These are phyloP conservation scores for Arabidopsis lyrata DNA, from an alignment of 441 rosid genomes.

Conservation along the genomic window DNA sequence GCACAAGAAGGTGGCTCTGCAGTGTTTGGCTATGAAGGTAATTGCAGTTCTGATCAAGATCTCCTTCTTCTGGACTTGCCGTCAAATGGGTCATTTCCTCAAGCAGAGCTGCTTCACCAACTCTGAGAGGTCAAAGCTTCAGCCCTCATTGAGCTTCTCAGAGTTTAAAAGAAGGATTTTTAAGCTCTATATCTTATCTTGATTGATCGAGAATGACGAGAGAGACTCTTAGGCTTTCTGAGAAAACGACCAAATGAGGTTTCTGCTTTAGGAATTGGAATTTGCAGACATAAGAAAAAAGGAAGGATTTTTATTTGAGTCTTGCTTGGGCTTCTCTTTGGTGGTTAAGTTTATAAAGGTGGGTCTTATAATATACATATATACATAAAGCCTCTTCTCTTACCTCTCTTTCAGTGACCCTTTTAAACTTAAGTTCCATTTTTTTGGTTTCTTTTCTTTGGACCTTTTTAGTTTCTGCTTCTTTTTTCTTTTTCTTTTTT, in stretches of 20 bases:
- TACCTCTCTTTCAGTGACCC: conserved; percentile 36
- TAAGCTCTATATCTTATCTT: conserved; percentile 41
- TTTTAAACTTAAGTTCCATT: conserved; percentile 49
- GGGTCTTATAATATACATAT: conserved; percentile 32
- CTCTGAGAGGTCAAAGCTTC: conserved; percentile 38
- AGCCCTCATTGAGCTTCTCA: conserved; percentile 29
- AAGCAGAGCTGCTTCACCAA: conserved; percentile 88
- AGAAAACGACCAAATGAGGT: conserved; percentile 48
- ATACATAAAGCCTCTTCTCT: conserved; percentile 28
- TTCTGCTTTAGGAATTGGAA: conserved; percentile 52
- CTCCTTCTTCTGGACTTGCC: conserved; percentile 84
- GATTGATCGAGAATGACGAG: conserved; percentile 39
- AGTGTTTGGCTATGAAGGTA: conserved; percentile 48
- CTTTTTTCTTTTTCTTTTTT: conserved; percentile 12
- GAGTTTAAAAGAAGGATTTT: conserved; percentile 21
- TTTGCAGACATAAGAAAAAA: conserved; percentile 50
- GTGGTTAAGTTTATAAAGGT: conserved; percentile 38
- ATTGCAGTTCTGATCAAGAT: conserved; percentile 77
- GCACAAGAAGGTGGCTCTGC: conserved; percentile 56
- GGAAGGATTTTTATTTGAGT: conserved; percentile 47
- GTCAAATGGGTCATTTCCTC: conserved; percentile 78
- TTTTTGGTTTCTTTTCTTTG: conserved; percentile 26
- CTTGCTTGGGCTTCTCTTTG: conserved; percentile 29
- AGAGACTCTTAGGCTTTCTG: conserved; percentile 37
- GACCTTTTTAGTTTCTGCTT: conserved; percentile 51